Evolutionary conservation across 1,284 basidiomycete species (phyloP).

Genomic region (Rhodotorula mucilaginosa): DNA sequence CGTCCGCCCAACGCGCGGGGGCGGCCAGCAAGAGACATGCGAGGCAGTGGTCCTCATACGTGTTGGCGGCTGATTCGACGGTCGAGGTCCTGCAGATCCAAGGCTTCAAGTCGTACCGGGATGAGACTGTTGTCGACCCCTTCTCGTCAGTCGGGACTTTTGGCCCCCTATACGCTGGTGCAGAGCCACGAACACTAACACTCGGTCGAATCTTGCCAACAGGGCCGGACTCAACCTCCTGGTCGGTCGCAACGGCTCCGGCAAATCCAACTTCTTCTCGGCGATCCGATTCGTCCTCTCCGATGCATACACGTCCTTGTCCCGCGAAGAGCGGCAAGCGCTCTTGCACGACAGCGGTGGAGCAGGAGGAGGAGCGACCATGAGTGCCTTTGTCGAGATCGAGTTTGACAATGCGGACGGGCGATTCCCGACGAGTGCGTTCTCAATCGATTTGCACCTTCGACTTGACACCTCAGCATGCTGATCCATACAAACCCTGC

Average conservation of each 20-base stretch:
- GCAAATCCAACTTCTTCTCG: constrained; percentile 91
- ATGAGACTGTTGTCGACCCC: constrained; percentile 58
- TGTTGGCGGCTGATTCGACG: background rate
- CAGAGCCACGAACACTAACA: background rate
- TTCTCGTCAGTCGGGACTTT: constrained; percentile 45
- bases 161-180: background rate
- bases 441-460: no score
- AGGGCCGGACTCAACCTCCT: constrained; percentile 87
- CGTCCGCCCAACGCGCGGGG: background rate
- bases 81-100: constrained; percentile 61
- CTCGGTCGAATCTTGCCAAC: constrained; percentile 45
- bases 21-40: background rate
- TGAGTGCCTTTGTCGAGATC: constrained; percentile 81
- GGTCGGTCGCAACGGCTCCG: constrained; percentile 90
- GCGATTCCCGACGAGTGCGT: constrained; percentile 60
- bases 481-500: constrained; percentile 4
- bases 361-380: constrained; percentile 62
- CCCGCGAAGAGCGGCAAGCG: constrained; percentile 85
- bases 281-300: constrained; percentile 86
- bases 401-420: constrained; percentile 47
- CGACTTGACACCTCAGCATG: background rate
- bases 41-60: background rate
- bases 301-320: constrained; percentile 95
- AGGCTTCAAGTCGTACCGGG: constrained; percentile 92
- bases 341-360: constrained; percentile 79